phyloP scores from a whole-genome alignment of 768 basidiomycete species.

The Russula dissimulans region DNA sequence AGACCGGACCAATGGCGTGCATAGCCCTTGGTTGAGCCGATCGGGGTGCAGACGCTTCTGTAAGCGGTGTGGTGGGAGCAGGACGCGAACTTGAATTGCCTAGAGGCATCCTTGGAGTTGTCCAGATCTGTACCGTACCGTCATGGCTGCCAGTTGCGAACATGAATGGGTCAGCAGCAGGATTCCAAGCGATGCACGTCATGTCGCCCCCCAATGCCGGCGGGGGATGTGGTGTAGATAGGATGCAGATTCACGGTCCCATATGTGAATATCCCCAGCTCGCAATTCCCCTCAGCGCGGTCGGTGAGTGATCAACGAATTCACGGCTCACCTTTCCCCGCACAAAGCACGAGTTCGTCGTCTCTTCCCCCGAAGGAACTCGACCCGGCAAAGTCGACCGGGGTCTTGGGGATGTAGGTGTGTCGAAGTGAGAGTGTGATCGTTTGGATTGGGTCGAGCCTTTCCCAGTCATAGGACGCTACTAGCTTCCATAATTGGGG shows the following conservation, averaged over 20 bases:
- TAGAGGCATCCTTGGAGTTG: constrained; percentile 20
- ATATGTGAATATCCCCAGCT: constrained; percentile 80
- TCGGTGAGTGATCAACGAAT: background rate
- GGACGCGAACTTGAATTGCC: constrained; percentile 3
- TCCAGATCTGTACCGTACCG: constrained; percentile 68
- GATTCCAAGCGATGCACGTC: constrained; percentile 78
- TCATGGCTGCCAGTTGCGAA: constrained; percentile 69
- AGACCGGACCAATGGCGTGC: background rate
- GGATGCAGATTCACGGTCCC: constrained; percentile 73
- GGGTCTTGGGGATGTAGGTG: constrained; percentile 61
- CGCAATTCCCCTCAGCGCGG: background rate
- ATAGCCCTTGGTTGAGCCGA: background rate
- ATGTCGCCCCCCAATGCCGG: constrained; percentile 53
- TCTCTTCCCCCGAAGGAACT: constrained; percentile 78
- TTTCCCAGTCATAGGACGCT: constrained; percentile 42
- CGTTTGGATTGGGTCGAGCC: constrained; percentile 28
- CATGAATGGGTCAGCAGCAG: constrained; percentile 55
- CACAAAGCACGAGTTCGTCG: constrained; percentile 70
- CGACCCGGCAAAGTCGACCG: constrained; percentile 68
- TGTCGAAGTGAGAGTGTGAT: constrained; percentile 40
- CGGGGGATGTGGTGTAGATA: constrained; percentile 60
- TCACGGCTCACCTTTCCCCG: constrained; percentile 50
- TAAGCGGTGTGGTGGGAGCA: background rate
- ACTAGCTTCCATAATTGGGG: constrained; percentile 74
- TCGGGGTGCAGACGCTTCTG: background rate